Percentiles rank a stretch among this genome's conserved stretches.
These are phyloP conservation scores for Bruguiera gymnorhiza DNA, from an alignment of 345 rosid genomes.

Conservation along the genomic window DNA sequence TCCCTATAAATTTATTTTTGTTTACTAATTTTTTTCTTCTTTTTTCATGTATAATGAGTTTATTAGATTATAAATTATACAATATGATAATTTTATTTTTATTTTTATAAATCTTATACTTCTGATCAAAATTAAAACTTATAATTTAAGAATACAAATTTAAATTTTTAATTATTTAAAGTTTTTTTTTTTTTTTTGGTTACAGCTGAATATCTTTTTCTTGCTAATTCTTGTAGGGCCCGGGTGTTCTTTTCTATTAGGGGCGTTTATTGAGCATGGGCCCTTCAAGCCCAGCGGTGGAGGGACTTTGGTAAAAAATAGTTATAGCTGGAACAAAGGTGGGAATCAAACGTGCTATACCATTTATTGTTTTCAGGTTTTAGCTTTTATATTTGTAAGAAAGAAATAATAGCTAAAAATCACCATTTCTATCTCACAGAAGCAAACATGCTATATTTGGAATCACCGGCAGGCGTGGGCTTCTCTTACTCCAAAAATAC, in stretches of 20 bases:
- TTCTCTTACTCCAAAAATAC: not conserved
- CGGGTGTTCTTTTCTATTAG: not conserved
- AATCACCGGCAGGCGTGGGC: not conserved
- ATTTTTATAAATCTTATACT: too few relatives aligned
- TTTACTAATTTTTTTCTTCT: too few relatives aligned
- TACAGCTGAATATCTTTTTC: too few relatives aligned
- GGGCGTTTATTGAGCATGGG: not conserved
- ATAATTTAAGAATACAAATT: too few relatives aligned
- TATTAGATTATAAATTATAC: too few relatives aligned
- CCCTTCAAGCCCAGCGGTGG: not conserved
- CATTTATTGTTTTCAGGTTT: not conserved
- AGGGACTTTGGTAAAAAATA: not conserved
- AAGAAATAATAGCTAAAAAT: not conserved
- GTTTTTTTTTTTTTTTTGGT: too few relatives aligned
- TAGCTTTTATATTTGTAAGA: not conserved
- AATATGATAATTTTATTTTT: too few relatives aligned
- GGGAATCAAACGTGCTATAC: not conserved
- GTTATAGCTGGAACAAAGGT: not conserved
- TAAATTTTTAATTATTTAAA: too few relatives aligned
- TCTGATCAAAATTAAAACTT: too few relatives aligned
- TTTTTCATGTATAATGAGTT: too few relatives aligned
- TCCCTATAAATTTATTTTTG: too few relatives aligned
- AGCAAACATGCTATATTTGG: not conserved
- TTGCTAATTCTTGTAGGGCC: not conserved
- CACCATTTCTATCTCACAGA: not conserved